Evolutionary conservation across 768 basidiomycete genomes (phyloP), one percentile per base, ranked within the genome.

Genomic region (Phanerochaete sordida): DNA sequence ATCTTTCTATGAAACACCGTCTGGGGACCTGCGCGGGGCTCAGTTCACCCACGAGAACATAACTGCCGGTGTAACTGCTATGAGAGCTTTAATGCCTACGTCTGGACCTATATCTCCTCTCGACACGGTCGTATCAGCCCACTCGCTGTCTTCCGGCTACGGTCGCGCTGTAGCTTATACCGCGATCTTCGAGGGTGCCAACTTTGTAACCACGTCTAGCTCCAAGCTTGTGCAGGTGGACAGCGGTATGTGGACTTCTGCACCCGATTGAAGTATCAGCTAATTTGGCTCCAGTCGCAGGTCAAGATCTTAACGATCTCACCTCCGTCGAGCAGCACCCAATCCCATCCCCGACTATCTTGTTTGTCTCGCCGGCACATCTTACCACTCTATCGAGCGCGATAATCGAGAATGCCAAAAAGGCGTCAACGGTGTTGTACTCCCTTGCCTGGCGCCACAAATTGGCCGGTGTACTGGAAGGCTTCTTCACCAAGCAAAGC

Each of bases 31-130:
- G 8, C 82, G 81, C 58, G 87, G 82, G 24, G 82, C 81, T 8
- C 85, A 86, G 60, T 74, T 95, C 31, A 91, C 91, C 0, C 91
- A 94, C 70, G 81, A 90, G 70, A 94, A 93, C 64, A 69, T 96
- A 59, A 95, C 93, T 2, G 91, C 95, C 3, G 95, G 92, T 33
- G 88, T 95, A n/a, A 85, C 92, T 0, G 90, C 89, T 2, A 76
- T 85, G 24, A 86, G 90, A 35, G 83, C 86, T 4, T 70, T 95
- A 23, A 84, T 96, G 65, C 93, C 95, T 2, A 76, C 85, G 11
- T 82, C 89, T 24, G 84, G 85, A 66, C 76, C 84, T 13, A 65
- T 93, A 44, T 84, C 88, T 4, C 74, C 86, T 6, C 72, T 88
- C 54, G 95, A 97, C 71, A 90, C 88, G 7, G 75, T 98, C 33